Percentiles rank a stretch among this genome's conserved stretches.
Evolutionary conservation across 306 rosid species (phyloP).

Genomic region (Trifolium pratense): DNA sequence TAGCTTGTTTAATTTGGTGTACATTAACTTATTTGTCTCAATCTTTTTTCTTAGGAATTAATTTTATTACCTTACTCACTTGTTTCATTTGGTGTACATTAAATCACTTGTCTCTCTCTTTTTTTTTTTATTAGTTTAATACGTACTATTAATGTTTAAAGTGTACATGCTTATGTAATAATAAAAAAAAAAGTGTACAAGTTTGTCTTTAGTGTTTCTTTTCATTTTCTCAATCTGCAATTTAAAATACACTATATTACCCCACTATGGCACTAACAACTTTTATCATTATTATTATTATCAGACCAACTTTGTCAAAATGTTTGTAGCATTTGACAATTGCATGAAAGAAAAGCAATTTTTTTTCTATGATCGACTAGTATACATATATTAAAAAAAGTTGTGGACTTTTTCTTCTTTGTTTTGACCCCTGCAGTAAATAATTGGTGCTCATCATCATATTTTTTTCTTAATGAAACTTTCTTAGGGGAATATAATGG

Average conservation of each 20-base stretch:
- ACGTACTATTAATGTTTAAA: slow-evolving; percentile 17
- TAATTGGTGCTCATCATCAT: background rate
- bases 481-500: too few species aligned
- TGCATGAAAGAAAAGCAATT: background rate
- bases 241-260: slow-evolving; percentile 27
- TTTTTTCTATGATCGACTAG: background rate
- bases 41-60: slow-evolving; percentile 16
- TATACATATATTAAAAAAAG: background rate
- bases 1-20: slow-evolving; percentile 17
- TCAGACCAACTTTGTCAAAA: slow-evolving; percentile 39
- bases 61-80: slow-evolving; percentile 29
- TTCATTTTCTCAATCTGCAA: slow-evolving; percentile 30
- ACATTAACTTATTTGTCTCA: slow-evolving; percentile 27
- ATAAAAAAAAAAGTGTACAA: background rate
- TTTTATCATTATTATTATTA: slow-evolving; percentile 37
- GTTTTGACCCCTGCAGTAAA: slow-evolving; percentile 17
- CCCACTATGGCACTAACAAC: slow-evolving; percentile 32
- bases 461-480: background rate
- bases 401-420: slow-evolving; percentile 17
- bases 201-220: slow-evolving; percentile 25
- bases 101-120: slow-evolving; percentile 28
- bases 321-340: slow-evolving; percentile 32
- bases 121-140: slow-evolving; percentile 20
- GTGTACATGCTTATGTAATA: background rate
- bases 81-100: slow-evolving; percentile 32